Conservation (phyloP, 78 protist genomes). For the Pigoraptor vietnamica region DNA sequence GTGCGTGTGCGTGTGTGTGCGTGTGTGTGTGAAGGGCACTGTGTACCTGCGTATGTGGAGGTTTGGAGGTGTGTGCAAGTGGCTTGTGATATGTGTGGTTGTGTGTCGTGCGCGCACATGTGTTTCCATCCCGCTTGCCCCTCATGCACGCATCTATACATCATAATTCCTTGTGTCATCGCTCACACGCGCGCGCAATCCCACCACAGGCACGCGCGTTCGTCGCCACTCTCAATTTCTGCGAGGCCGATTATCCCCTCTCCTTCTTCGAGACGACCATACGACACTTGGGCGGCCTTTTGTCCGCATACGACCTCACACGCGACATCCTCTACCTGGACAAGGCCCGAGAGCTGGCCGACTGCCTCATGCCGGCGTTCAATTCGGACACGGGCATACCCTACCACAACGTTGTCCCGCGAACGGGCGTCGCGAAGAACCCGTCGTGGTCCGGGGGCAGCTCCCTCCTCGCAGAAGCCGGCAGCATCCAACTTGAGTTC, state of each 20-base stretch:
- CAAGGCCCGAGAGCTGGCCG: conserved; percentile 40
- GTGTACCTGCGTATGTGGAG: neutral
- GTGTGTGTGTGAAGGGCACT: neutral
- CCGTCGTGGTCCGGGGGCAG: neutral
- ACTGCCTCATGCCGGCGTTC: conserved; percentile 43
- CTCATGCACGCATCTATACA: too few relatives aligned
- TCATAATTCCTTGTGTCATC: too few relatives aligned
- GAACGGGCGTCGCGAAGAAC: neutral
- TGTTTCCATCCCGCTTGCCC: neutral
- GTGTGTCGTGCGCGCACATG: neutral
- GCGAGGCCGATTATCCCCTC: neutral
- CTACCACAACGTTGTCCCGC: neutral
- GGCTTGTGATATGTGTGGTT: neutral
- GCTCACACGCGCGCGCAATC: too few relatives aligned
- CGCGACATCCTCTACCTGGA: conserved; percentile 14
- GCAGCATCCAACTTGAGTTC: conserved; percentile 74
- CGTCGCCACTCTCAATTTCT: too few relatives aligned
- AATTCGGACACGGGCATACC: conserved; percentile 53
- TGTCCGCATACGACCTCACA: conserved; percentile 51
- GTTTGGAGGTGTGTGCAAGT: neutral
- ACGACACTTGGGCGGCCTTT: conserved; percentile 71
- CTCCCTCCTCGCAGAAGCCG: conserved; percentile 59
- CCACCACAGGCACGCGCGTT: neutral
- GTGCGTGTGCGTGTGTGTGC: neutral
- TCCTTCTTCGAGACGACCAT: conserved; percentile 69